Evolutionary conservation across 257 asterid genomes (phyloP), one percentile per base, ranked within the genome.

Genomic region (Verbena officinalis): DNA sequence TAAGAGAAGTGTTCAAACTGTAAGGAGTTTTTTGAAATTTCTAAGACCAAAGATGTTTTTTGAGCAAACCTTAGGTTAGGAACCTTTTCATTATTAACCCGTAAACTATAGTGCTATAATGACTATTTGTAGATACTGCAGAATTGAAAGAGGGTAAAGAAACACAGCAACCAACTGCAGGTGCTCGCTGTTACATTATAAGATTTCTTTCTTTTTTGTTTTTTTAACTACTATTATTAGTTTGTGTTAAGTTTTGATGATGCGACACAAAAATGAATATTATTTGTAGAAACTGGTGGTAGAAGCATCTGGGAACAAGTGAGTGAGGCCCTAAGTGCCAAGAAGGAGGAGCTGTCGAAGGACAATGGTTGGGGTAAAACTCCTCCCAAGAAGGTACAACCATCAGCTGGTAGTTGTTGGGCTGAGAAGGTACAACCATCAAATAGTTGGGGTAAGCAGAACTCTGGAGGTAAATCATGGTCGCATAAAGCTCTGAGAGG

Each of bases 291-390:
- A 67, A 73, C 53, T 16, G 82, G 59, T 39, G 81, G 75, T 11
- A 75, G 11, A 42, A 53, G 73, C 59, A 52, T 77, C 42, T 90
- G 99, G 99, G 98, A 94, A 15, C 81, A 84, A 68, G 45, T 90
- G 70, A 85, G 75, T 23, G 87, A 78, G 49, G 79, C 84, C 53
- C 74, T 86, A 2, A 77, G 64, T 62, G 84, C 90, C 62, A 86
- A 78, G 78, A 86, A 90, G 83, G 88, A 75, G 27, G 77, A 83
- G 70, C 74, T 83, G 45, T 67, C 86, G 0, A 72, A 72, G 67
- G 68, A 65, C 48, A 79, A 73, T 14, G 72, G 75, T 56, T 82
- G 85, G 85, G 65, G 74, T 75, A 68, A 45, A 64, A 59, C 70
- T 38, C 78, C 70, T 38, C 78, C 86, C 21, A 73, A 72, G 63